A percentile compares a stretch with the other conserved stretches of the same genome.
Evolutionary conservation across 768 basidiomycete genomes (phyloP).

Genomic region (Coprinopsis strossmayeri): DNA sequence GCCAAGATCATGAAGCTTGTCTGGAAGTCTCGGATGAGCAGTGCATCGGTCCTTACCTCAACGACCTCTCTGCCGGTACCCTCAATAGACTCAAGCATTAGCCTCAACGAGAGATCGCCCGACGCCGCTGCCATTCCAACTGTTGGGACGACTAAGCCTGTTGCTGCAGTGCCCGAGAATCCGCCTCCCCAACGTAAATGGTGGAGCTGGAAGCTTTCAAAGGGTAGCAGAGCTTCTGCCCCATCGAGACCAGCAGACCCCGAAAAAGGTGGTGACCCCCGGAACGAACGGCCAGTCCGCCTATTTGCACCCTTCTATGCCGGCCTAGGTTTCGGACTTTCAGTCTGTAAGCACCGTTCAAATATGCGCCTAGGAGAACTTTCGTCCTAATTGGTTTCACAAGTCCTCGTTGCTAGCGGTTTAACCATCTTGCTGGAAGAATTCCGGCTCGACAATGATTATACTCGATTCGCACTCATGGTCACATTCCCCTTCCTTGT

Average conservation of each 20-base stretch:
- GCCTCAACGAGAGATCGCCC: slow-evolving; percentile 51
- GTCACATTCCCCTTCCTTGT: slow-evolving; percentile 64
- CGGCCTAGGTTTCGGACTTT: slow-evolving; percentile 61
- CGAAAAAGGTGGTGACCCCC: slow-evolving; percentile 43
- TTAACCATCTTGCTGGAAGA: slow-evolving; percentile 54
- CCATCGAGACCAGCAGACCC: slow-evolving; percentile 31
- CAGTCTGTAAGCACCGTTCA: slow-evolving; percentile 45
- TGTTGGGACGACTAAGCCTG: slow-evolving; percentile 24
- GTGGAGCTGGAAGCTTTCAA: slow-evolving; percentile 43
- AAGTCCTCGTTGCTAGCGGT: slow-evolving; percentile 69
- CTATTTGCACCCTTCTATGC: slow-evolving; percentile 69
- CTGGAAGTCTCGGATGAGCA: slow-evolving; percentile 39
- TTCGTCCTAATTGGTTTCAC: slow-evolving; percentile 6
- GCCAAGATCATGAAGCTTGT: slow-evolving; percentile 55
- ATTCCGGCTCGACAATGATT: slow-evolving; percentile 58
- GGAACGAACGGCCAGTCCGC: slow-evolving; percentile 39
- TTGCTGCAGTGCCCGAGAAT: slow-evolving; percentile 23
- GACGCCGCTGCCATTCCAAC: slow-evolving; percentile 26
- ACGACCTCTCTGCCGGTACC: slow-evolving; percentile 37
- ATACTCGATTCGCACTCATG: slow-evolving; percentile 59
- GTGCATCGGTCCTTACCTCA: slow-evolving; percentile 33
- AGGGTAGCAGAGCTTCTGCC: slow-evolving; percentile 23
- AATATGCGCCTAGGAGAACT: not conserved
- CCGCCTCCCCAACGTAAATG: slow-evolving; percentile 20
- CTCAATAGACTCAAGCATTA: slow-evolving; percentile 44